Evolutionary conservation across 164 flowering plant genomes (phyloP).

Genomic region (Vitis riparia): DNA sequence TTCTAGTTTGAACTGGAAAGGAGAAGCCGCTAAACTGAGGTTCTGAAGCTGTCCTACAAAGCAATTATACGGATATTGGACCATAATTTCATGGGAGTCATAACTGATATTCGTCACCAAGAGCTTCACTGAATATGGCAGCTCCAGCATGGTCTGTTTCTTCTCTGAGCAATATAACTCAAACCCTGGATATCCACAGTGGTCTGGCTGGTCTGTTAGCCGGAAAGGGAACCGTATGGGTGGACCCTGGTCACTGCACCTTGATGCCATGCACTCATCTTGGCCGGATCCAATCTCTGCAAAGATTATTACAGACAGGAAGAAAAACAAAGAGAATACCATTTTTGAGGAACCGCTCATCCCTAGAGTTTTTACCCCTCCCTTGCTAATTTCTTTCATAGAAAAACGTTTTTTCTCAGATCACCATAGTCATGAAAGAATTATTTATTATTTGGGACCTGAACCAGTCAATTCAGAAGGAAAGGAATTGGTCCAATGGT

Average conservation of each 20-base stretch:
- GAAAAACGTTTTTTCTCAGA: no score
- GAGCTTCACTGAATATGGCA: conserved; percentile 15
- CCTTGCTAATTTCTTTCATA: no score
- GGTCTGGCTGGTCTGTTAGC: conserved; percentile 13
- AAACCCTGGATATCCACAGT: conserved; percentile 36
- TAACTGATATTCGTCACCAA: conserved; percentile 21
- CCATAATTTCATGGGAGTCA: conserved; percentile 5
- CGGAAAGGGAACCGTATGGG: conserved; percentile 29
- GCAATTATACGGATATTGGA: conserved; percentile 11
- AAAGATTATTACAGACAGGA: no score
- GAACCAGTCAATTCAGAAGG: no score
- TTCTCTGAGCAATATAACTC: conserved; percentile 16
- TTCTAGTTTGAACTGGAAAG: no score
- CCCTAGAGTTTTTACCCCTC: no score
- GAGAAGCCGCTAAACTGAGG: no score
- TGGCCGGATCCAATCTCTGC: neutral
- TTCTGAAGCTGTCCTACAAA: conserved; percentile 8
- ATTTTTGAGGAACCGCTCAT: no score
- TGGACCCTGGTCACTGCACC: neutral
- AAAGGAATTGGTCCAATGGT: no score
- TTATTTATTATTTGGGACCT: no score
- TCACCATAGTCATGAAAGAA: no score
- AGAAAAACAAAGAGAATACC: no score
- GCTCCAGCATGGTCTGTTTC: conserved; percentile 16
- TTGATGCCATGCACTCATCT: neutral